phyloP scores from a whole-genome alignment of 2,329 filamentous ascomycete species.

The Talaromyces atroroseus region DNA sequence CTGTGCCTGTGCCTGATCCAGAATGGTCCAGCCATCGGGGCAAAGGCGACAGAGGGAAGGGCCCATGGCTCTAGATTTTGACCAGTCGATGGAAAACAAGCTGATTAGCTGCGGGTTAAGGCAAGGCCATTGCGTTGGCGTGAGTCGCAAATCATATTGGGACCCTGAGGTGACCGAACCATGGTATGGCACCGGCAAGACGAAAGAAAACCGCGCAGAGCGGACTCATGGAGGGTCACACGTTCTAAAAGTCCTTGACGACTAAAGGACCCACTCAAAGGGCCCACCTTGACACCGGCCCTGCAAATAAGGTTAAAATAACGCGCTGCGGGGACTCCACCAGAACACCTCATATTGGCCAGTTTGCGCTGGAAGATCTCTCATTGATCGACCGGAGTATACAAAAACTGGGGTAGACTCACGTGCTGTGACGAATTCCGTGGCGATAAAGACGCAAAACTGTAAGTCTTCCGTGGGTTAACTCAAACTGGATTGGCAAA shows the following conservation, averaged over 20 bases:
- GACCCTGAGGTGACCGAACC: constrained; percentile 3
- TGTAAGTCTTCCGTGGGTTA: not conserved
- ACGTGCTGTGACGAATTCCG: not conserved
- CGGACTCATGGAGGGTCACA: not conserved
- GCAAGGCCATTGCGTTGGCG: not conserved
- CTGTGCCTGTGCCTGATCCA: constrained; percentile 4
- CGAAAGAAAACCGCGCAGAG: not conserved
- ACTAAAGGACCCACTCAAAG: not conserved
- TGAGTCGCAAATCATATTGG: constrained; percentile 3
- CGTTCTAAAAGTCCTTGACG: not conserved
- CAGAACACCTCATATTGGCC: not conserved
- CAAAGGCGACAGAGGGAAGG: not conserved
- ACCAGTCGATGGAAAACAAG: constrained; percentile 6
- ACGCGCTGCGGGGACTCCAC: not conserved
- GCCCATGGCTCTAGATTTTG: constrained; percentile 10
- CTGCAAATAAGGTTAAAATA: constrained; percentile 2
- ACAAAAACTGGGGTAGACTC: constrained; percentile 4
- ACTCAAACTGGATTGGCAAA: not conserved
- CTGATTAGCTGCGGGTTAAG: constrained; percentile 8
- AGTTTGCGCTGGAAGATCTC: not conserved
- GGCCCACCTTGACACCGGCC: not conserved
- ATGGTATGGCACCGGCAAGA: not conserved
- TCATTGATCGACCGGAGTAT: constrained; percentile 1
- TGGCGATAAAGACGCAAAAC: not conserved
- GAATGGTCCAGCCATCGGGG: not conserved